Conservation (phyloP, 345 rosid species). For the Brassica carinata region DNA sequence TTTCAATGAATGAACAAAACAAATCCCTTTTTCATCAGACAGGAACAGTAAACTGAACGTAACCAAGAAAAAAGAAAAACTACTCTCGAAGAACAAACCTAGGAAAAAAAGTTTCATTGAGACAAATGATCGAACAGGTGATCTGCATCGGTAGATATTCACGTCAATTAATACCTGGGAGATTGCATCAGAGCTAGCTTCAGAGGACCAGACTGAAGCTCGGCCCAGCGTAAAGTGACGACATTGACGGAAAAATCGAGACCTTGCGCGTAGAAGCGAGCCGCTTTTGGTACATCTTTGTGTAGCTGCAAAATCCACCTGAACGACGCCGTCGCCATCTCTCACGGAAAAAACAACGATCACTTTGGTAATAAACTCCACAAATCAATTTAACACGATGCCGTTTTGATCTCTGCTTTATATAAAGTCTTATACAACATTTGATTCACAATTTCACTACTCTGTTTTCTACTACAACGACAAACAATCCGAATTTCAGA, state of each 20-base stretch:
- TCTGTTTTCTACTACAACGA: background rate
- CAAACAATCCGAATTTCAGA: background rate
- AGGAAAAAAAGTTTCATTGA: constrained; percentile 1
- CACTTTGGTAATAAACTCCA: background rate
- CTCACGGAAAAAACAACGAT: background rate
- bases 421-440: background rate
- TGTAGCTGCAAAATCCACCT: constrained; percentile 93
- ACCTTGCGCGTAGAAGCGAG: constrained; percentile 85
- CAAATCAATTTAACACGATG: background rate
- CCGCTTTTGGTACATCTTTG: constrained; percentile 87
- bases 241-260: constrained; percentile 77
- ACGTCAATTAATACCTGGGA: constrained; percentile 46
- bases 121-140: constrained; percentile 58
- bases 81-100: background rate
- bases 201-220: constrained; percentile 83
- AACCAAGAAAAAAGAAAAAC: background rate
- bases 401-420: background rate
- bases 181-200: constrained; percentile 83
- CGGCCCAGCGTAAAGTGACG: constrained; percentile 91
- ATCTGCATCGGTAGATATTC: background rate
- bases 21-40: background rate
- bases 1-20: background rate
- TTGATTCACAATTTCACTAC: background rate
- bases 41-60: background rate
- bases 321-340: constrained; percentile 71